phyloP scores from a whole-genome alignment of 129 eudicot species.

The Dittrichia graveolens region DNA sequence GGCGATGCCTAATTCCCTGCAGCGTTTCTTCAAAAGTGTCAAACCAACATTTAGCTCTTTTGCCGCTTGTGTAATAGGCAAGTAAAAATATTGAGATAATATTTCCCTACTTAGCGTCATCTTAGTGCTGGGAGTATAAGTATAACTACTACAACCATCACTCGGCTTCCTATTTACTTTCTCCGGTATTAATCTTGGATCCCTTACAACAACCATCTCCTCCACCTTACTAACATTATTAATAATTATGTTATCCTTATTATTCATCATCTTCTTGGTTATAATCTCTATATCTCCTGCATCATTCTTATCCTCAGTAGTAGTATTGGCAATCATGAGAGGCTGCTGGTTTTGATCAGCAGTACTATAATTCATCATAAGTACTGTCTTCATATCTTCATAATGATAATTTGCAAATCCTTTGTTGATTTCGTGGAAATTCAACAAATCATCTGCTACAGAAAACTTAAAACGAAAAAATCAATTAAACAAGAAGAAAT shows the following conservation, averaged over 20 bases:
- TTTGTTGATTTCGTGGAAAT: conserved; percentile 19
- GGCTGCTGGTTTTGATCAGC: conserved; percentile 19
- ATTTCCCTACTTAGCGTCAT: conserved; percentile 46
- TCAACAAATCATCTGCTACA: conserved; percentile 30
- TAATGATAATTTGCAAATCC: conserved; percentile 20
- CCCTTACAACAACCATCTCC: neutral
- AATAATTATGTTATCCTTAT: neutral
- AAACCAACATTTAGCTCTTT: conserved; percentile 82
- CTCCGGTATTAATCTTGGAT: neutral
- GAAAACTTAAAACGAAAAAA: conserved; percentile 3
- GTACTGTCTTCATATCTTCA: conserved; percentile 25
- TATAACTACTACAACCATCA: conserved; percentile 12
- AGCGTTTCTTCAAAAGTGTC: conserved; percentile 78
- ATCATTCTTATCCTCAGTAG: conserved; percentile 2
- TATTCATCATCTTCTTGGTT: neutral
- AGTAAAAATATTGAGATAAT: conserved; percentile 67
- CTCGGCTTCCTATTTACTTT: conserved; percentile 12
- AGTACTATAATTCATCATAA: neutral
- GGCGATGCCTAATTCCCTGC: conserved; percentile 75
- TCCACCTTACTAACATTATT: neutral
- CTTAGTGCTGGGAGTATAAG: conserved; percentile 25
- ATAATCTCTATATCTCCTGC: neutral
- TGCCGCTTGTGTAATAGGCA: conserved; percentile 92
- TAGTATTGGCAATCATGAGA: neutral
- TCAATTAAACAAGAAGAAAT: neutral